A percentile compares a stretch with the other conserved stretches of the same genome.
These are phyloP conservation scores for Suillus variegatus DNA, from an alignment of 768 basidiomycete genomes.

Conservation along the genomic window DNA sequence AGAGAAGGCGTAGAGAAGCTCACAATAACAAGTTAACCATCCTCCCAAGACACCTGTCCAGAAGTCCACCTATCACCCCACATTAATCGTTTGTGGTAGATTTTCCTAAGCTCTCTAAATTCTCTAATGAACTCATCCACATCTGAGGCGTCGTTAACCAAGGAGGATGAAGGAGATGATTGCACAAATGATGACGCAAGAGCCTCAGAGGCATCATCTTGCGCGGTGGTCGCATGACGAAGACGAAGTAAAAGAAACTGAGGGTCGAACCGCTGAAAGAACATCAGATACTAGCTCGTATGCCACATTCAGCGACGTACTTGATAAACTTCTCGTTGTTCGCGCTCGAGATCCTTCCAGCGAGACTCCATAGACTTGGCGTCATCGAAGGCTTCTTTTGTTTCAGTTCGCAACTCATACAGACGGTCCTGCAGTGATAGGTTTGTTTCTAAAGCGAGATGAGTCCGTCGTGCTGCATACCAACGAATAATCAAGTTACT, in stretches of 20 bases:
- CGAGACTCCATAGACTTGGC: slow-evolving; percentile 78
- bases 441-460: slow-evolving; percentile 59
- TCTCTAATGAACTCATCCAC: slow-evolving; percentile 87
- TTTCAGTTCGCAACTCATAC: slow-evolving; percentile 75
- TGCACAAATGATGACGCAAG: slow-evolving; percentile 84
- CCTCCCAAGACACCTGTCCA: slow-evolving; percentile 87
- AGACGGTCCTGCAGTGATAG: slow-evolving; percentile 74
- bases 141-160: slow-evolving; percentile 39
- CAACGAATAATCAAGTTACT: slow-evolving; percentile 32
- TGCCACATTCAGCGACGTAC: slow-evolving; percentile 39
- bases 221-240: slow-evolving; percentile 83
- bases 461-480: slow-evolving; percentile 11
- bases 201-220: slow-evolving; percentile 87
- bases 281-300: slow-evolving; percentile 14
- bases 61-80: slow-evolving; percentile 88
- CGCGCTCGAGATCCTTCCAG: slow-evolving; percentile 86
- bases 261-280: slow-evolving; percentile 73
- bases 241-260: slow-evolving; percentile 89
- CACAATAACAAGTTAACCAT: slow-evolving; percentile 31
- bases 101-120: slow-evolving; percentile 84
- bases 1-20: neutral
- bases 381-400: slow-evolving; percentile 85
- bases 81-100: slow-evolving; percentile 91
- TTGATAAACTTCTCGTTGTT: slow-evolving; percentile 88
- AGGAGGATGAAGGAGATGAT: slow-evolving; percentile 40